Evolutionary conservation across 2,329 filamentous ascomycete genomes (phyloP).

Genomic region (Fusarium nurragi): DNA sequence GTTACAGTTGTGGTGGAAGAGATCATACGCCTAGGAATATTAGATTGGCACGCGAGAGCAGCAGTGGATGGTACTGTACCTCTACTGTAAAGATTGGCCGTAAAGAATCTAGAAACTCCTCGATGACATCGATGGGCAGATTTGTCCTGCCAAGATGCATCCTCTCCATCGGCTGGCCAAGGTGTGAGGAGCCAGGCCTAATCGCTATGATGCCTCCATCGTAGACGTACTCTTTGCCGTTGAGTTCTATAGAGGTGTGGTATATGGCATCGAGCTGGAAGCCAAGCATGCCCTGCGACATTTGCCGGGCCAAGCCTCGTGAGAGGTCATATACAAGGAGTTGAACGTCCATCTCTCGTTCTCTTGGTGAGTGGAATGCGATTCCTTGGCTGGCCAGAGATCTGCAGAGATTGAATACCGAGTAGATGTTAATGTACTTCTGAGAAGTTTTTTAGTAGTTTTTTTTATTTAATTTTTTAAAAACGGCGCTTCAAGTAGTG

Average conservation of each 20-base stretch:
- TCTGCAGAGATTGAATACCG: neutral
- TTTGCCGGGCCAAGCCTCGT: conserved; percentile 63
- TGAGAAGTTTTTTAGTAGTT: no score
- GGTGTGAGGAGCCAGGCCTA: conserved; percentile 82
- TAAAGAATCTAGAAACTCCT: conserved; percentile 88
- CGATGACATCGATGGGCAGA: conserved; percentile 80
- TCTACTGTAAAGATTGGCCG: conserved; percentile 83
- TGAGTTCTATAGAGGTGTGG: conserved; percentile 89
- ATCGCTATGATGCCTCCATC: conserved; percentile 88
- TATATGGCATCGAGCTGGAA: conserved; percentile 89
- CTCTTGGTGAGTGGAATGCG: neutral
- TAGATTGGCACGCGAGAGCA: neutral
- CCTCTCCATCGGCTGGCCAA: conserved; percentile 83
- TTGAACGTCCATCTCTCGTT: conserved; percentile 73
- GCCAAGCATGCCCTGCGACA: conserved; percentile 63
- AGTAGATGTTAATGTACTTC: neutral
- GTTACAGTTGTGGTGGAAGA: conserved; percentile 95
- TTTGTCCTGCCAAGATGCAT: conserved; percentile 79
- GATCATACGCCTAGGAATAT: conserved; percentile 76
- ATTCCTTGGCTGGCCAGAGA: neutral
- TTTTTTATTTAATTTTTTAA: no score
- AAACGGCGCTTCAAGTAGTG: neutral
- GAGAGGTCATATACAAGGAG: conserved; percentile 84
- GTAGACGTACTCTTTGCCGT: conserved; percentile 88
- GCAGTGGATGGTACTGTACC: conserved; percentile 52